Evolutionary conservation across 768 basidiomycete species (phyloP), one percentile per base, ranked within the genome.

Genomic region (Mycena kentingensis): DNA sequence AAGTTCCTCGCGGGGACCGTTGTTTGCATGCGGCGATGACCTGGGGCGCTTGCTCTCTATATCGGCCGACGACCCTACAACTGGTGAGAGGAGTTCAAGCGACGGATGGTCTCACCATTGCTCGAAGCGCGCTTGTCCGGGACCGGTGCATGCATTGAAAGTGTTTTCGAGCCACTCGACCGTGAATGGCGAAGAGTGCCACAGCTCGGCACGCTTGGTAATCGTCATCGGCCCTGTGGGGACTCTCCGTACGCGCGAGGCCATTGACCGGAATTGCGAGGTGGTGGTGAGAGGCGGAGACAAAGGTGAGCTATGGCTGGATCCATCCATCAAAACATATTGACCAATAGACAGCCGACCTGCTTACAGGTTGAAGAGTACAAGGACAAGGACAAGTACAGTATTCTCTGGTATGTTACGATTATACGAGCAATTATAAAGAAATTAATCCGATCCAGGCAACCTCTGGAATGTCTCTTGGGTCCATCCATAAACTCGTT

Each of bases 401-500:
- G n/a, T n/a, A n/a, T n/a, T n/a, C n/a, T n/a, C n/a, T n/a, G n/a
- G n/a, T n/a, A n/a, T n/a, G n/a, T n/a, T n/a, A n/a, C n/a, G n/a
- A n/a, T n/a, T n/a, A n/a, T n/a, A n/a, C n/a, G n/a, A n/a, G n/a
- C 31, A 32, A 32, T 32, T 32, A 32, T 32, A 32, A 32, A 16
- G 8, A 16, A 32, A 32, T 32, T 32, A 32, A 8, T 32, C 31
- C 31, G 10, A 8, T 8, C 31, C 31, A 32, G 8, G 10, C 31
- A 32, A 32, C 8, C 31, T 8, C 31, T 32, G 31, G 31, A 32
- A 32, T 16, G 31, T 32, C 31, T 8, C 31, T 16, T 32, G 31
- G 10, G 57, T 58, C 60, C 60, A 61, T 6, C 60, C 60, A 41
- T 56, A 61, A 13, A 25, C 28, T 27, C 60, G 18, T 43, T 59